Percentiles rank a stretch among this genome's conserved stretches.
Evolutionary conservation across 345 rosid genomes (phyloP).

Genomic region (Eucalyptus pumila): DNA sequence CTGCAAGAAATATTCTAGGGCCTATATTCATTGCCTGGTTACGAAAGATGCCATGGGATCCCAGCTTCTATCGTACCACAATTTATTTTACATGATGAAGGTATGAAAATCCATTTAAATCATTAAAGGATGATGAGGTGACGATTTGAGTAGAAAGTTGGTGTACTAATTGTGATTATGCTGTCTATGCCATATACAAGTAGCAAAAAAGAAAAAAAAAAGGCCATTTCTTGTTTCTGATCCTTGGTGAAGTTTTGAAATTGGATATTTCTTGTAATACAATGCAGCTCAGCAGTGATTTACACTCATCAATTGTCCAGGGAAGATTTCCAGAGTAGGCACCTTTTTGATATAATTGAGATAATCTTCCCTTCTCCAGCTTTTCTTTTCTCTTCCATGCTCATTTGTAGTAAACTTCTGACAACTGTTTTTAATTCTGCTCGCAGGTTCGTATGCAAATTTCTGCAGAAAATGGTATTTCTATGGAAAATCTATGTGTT

Average conservation of each 20-base stretch:
- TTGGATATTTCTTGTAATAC: not conserved
- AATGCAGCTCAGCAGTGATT: slow-evolving; percentile 65
- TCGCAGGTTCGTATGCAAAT: slow-evolving; percentile 55
- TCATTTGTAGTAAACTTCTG: not conserved
- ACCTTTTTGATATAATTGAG: not conserved
- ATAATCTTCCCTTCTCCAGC: not conserved
- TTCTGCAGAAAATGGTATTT: slow-evolving; percentile 67
- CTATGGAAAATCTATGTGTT: not conserved
- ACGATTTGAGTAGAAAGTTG: not conserved
- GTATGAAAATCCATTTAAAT: not conserved
- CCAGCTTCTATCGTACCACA: slow-evolving; percentile 72
- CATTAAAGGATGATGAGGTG: not conserved
- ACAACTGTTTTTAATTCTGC: not conserved
- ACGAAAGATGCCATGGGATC: slow-evolving; percentile 83
- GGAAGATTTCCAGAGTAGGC: slow-evolving; percentile 63
- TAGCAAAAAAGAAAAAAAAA: not conserved
- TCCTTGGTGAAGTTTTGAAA: not conserved
- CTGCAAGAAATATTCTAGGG: slow-evolving; percentile 70
- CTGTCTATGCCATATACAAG: not conserved
- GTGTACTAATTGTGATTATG: not conserved
- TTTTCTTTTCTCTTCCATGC: not conserved
- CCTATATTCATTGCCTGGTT: slow-evolving; percentile 64
- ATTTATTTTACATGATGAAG: slow-evolving; percentile 64
- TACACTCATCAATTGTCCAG: slow-evolving; percentile 43
- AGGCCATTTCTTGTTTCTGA: not conserved